Percentiles rank a stretch among this genome's conserved stretches.
Evolutionary conservation across 768 basidiomycete species (phyloP).

Genomic region (Agaricus subrufescens): DNA sequence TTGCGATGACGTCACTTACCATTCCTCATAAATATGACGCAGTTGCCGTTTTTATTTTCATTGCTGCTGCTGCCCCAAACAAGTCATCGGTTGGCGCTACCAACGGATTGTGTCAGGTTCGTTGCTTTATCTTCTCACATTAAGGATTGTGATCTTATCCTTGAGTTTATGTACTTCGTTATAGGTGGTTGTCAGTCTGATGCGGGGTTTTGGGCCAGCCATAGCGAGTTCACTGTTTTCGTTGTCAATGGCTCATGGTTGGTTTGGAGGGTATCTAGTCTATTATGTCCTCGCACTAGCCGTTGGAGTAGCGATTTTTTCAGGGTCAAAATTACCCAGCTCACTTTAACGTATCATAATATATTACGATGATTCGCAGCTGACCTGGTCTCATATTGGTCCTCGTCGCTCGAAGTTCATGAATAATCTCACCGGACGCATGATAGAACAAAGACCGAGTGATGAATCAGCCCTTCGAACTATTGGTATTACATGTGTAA

Average conservation of each 20-base stretch:
- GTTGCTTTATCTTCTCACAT: background rate
- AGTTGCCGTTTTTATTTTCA: conserved; percentile 72
- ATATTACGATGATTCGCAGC: no score
- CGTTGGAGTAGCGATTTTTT: conserved; percentile 23
- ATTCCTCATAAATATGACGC: background rate
- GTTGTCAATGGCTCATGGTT: conserved; percentile 48
- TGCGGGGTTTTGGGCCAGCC: conserved; percentile 51
- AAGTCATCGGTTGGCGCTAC: conserved; percentile 63
- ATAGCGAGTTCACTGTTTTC: conserved; percentile 63
- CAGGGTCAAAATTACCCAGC: conserved; percentile 15
- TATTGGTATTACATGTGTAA: no score
- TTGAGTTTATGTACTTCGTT: background rate
- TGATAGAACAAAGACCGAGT: no score
- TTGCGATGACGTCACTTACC: background rate
- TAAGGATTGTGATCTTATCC: no score
- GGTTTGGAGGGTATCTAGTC: conserved; percentile 53
- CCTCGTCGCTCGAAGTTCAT: no score
- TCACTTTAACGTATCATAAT: background rate
- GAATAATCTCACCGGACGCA: no score
- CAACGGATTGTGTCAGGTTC: conserved; percentile 59
- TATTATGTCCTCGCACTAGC: conserved; percentile 37
- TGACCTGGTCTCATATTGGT: no score
- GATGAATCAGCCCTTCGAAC: no score
- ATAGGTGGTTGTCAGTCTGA: conserved; percentile 32
- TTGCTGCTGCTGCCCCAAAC: conserved; percentile 62